Percentiles rank a stretch among this genome's conserved stretches.
Evolutionary conservation across 2,329 filamentous ascomycete genomes (phyloP).

Genomic region (Fusarium staphyleae): DNA sequence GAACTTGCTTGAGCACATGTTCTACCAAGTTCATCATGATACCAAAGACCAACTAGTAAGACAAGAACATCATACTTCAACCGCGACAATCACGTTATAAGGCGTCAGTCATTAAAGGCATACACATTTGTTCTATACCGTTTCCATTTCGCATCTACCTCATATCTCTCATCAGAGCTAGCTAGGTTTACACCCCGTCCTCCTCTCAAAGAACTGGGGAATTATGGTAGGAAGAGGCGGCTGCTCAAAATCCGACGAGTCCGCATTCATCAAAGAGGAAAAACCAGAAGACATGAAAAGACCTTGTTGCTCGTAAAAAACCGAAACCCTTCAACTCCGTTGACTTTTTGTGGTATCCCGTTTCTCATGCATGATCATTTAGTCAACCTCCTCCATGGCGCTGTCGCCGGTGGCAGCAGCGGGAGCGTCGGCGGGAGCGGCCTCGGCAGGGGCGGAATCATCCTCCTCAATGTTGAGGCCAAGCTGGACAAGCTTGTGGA

Average conservation of each 20-base stretch:
- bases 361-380: conserved; percentile 52
- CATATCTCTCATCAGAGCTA: conserved; percentile 51
- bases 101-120: too few species aligned
- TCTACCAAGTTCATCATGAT: too few species aligned
- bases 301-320: conserved; percentile 45
- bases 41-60: too few species aligned
- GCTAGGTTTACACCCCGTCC: conserved; percentile 51
- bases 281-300: conserved; percentile 46
- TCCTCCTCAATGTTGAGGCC: conserved; percentile 97
- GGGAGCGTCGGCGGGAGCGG: conserved; percentile 61
- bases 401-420: conserved; percentile 75
- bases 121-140: conserved; percentile 34
- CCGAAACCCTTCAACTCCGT: conserved; percentile 52
- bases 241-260: conserved; percentile 36
- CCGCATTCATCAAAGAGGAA: conserved; percentile 35
- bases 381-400: conserved; percentile 99
- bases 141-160: conserved; percentile 50
- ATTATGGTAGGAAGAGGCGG: conserved; percentile 47
- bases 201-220: conserved; percentile 39
- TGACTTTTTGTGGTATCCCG: conserved; percentile 52
- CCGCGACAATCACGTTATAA: too few species aligned
- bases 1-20: too few species aligned
- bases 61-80: too few species aligned
- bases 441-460: conserved; percentile 72
- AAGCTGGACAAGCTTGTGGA: conserved; percentile 99